These are phyloP conservation scores for Inonotus hispidus DNA, from an alignment of 1,284 basidiomycete genomes.

Conservation along the genomic window DNA sequence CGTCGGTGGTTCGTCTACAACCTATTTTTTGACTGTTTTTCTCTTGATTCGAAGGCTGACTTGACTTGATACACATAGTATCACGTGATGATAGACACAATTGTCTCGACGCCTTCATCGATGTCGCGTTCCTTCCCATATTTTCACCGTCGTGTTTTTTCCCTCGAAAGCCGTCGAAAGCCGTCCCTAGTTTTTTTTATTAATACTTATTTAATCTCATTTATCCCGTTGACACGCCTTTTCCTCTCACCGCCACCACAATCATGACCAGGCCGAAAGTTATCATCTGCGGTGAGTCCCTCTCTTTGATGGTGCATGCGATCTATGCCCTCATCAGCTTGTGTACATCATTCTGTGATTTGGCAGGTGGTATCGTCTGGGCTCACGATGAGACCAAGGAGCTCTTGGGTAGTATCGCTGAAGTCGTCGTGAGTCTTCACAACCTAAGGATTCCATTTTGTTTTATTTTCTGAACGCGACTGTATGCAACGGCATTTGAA, in stretches of 20 bases:
- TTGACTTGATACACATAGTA: too few species aligned
- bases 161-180: constrained; percentile 7
- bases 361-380: constrained; percentile 68
- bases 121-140: background rate
- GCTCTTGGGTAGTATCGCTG: constrained; percentile 63
- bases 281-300: constrained; percentile 39
- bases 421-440: constrained; percentile 61
- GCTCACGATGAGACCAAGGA: constrained; percentile 68
- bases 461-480: background rate
- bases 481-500: constrained; percentile 25
- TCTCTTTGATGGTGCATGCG: background rate
- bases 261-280: constrained; percentile 36
- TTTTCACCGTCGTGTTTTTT: too few species aligned
- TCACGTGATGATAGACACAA: background rate
- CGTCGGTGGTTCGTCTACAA: background rate
- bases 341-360: background rate
- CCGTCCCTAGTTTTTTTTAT: too few species aligned
- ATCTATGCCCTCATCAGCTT: background rate
- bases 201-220: background rate
- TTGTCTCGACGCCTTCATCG: background rate
- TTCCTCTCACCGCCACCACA: constrained; percentile 22
- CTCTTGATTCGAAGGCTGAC: background rate
- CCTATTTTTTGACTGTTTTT: too few species aligned
- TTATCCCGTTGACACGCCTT: background rate
- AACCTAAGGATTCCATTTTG: background rate